phyloP scores from a whole-genome alignment of 768 basidiomycete genomes.

The Lactifluus piperatus region DNA sequence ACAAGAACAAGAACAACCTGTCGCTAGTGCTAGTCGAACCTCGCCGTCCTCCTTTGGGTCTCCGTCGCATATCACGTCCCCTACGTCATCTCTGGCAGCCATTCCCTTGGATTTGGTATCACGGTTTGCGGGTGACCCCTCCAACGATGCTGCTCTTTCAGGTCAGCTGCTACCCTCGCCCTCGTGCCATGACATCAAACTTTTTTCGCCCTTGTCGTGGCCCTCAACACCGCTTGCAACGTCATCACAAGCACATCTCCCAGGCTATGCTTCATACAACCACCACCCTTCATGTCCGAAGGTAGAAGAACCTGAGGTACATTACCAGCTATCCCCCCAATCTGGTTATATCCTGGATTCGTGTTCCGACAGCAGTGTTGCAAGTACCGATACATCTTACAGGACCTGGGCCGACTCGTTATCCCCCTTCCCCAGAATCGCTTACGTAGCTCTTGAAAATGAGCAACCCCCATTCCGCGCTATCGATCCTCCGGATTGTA shows the following conservation, averaged over 20 bases:
- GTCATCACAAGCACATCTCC: not conserved
- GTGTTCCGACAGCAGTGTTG: not conserved
- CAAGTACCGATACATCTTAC: not conserved
- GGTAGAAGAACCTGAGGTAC: not conserved
- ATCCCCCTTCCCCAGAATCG: not conserved
- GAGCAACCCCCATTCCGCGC: not conserved
- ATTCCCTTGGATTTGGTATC: not conserved
- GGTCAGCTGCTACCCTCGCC: not conserved
- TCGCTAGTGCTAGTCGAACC: not conserved
- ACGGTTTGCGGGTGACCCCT: not conserved
- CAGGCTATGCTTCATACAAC: not conserved
- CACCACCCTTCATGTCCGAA: not conserved
- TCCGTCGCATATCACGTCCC: not conserved
- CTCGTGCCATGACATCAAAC: not conserved
- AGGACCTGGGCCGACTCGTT: not conserved
- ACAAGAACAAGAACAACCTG: not conserved
- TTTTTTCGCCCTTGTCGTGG: not conserved
- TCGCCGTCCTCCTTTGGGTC: not conserved
- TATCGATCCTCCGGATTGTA: not conserved
- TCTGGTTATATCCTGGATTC: conserved; percentile 1
- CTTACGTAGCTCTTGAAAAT: not conserved
- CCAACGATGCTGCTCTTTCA: not conserved
- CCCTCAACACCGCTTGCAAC: not conserved
- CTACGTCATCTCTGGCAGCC: not conserved
- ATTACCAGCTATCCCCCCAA: not conserved